A percentile compares a stretch with the other conserved stretches of the same genome.
These are phyloP conservation scores for Rhododendron molle DNA, from an alignment of 148 eudicot species.

Conservation along the genomic window DNA sequence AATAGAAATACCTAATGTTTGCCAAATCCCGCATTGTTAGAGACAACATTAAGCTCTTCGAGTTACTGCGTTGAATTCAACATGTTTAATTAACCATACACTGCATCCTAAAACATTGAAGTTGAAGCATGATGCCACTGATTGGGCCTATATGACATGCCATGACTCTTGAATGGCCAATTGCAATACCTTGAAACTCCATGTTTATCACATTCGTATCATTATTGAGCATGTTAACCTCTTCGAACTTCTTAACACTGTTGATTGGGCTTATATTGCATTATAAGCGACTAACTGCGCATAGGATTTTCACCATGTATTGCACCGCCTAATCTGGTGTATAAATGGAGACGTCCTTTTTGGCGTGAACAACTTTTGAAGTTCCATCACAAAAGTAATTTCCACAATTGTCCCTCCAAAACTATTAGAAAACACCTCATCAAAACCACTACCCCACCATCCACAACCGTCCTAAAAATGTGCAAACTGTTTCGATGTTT, in stretches of 20 bases:
- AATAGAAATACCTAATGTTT: neutral
- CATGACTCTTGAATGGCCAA: neutral
- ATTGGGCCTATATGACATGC: neutral
- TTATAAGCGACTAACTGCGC: neutral
- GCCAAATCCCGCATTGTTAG: neutral
- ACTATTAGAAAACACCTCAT: neutral
- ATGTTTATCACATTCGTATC: neutral
- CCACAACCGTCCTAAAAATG: neutral
- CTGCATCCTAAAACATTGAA: too few relatives aligned
- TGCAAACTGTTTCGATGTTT: neutral
- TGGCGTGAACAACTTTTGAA: neutral
- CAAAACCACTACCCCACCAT: neutral
- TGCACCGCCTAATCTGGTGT: neutral
- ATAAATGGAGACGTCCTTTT: neutral
- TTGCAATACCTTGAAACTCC: neutral
- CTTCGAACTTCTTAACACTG: neutral
- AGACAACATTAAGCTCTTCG: neutral
- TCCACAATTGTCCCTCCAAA: neutral
- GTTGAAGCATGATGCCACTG: neutral
- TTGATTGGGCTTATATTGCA: neutral
- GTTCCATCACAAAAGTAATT: neutral
- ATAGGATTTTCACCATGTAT: neutral
- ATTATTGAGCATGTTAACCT: neutral
- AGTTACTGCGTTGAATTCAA: neutral
- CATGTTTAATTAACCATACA: neutral